Percentiles rank a stretch among this genome's conserved stretches.
These are phyloP conservation scores for Santalum album DNA, from an alignment of 164 flowering plant genomes.

Conservation along the genomic window DNA sequence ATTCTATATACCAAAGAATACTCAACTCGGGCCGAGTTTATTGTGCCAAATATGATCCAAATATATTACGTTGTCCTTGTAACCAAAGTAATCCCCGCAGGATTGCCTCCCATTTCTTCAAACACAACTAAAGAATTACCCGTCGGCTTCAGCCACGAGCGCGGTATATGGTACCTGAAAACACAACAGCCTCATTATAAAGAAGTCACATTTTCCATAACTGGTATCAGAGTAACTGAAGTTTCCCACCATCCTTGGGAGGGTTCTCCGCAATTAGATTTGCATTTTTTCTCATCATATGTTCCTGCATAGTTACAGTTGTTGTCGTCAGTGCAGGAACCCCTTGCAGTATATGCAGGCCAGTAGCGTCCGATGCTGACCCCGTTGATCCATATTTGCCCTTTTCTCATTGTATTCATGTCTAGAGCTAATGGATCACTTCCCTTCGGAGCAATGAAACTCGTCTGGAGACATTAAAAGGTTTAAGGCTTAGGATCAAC, in stretches of 20 bases:
- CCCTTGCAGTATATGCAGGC: constrained; percentile 65
- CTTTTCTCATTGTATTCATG: constrained; percentile 81
- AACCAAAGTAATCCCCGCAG: constrained; percentile 41
- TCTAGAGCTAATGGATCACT: constrained; percentile 69
- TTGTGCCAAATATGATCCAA: too few relatives aligned
- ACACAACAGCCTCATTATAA: not conserved
- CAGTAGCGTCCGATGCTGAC: constrained; percentile 73
- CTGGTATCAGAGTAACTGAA: not conserved
- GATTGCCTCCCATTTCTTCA: constrained; percentile 77
- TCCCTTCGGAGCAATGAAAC: constrained; percentile 60
- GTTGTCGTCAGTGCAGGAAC: constrained; percentile 37
- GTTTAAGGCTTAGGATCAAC: too few relatives aligned
- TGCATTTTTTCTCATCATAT: constrained; percentile 48
- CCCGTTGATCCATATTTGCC: constrained; percentile 83
- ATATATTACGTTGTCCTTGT: constrained; percentile 29
- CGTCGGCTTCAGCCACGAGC: constrained; percentile 50
- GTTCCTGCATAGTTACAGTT: constrained; percentile 56
- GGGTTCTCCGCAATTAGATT: constrained; percentile 49
- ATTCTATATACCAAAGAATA: too few relatives aligned
- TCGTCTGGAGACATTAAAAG: constrained; percentile 33
- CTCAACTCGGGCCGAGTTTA: too few relatives aligned
- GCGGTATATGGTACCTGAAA: constrained; percentile 76
- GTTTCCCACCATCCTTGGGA: constrained; percentile 62
- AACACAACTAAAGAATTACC: constrained; percentile 54
- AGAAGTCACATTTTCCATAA: not conserved